Conservation (phyloP, 108 stramenopile genomes). For the Discostella stelligeroides region DNA sequence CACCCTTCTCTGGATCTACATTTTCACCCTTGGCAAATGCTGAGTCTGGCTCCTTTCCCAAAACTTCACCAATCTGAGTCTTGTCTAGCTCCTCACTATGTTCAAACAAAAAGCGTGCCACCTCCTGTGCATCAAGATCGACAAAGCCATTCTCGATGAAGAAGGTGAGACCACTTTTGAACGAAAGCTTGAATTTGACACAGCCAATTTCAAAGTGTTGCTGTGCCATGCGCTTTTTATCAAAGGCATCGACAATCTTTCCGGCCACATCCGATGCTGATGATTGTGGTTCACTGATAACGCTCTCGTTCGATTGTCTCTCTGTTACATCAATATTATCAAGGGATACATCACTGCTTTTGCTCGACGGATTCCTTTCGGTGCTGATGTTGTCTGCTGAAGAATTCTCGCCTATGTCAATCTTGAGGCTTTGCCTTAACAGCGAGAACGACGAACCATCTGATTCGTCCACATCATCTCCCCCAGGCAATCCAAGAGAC, state of each 20-base stretch:
- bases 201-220: constrained; percentile 91
- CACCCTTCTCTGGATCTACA: constrained; percentile 75
- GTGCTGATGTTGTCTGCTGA: constrained; percentile 1
- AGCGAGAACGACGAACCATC: constrained; percentile 61
- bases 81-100: constrained; percentile 96
- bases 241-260: constrained; percentile 77
- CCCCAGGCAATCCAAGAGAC: constrained; percentile 66
- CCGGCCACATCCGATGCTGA: constrained; percentile 21
- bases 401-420: constrained; percentile 49
- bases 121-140: constrained; percentile 75
- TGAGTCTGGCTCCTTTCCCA: constrained; percentile 95
- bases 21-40: constrained; percentile 78
- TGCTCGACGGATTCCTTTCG: constrained; percentile 1
- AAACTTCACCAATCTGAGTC: constrained; percentile 97
- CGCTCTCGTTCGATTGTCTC: constrained; percentile 4
- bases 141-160: constrained; percentile 89
- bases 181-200: constrained; percentile 94
- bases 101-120: constrained; percentile 89
- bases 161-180: constrained; percentile 88
- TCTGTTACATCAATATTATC: constrained; percentile 23
- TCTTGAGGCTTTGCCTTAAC: constrained; percentile 49
- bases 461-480: constrained; percentile 51
- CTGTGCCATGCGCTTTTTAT: constrained; percentile 82
- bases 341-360: constrained; percentile 13
- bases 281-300: background rate